Base-by-base conservation (phyloP, 2,329 filamentous ascomycete species). In the Clarireedia paspali region DNA sequence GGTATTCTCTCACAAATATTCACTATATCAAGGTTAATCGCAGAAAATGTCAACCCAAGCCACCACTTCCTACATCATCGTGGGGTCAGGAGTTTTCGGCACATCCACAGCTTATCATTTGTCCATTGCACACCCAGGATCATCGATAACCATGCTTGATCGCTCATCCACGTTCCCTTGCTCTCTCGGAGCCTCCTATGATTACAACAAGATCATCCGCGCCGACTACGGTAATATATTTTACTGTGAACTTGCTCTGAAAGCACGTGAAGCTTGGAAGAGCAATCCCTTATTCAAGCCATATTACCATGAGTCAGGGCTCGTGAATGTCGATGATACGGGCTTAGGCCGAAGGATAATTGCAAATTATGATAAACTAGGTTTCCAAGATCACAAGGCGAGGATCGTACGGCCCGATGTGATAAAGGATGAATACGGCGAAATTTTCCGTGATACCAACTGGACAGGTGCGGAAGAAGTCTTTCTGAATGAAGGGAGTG, bases 191-290 rank as follows among this genome's bases (percentile, higher is more conserved):
- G 80, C 80, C 2, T 82, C 80, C 0, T 80, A 81, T 64, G 80
- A 83, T 67, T 76, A 79, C 70, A 83, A 81, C 68, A 83, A 83
- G 60, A 77, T 83, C 47, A 73, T 83, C 9, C 77, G 80, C 57
- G 77, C 78, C 15, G 80, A 83, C 62, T 83, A 83, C 68, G 73
- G 75, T 48, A 75, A 77, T 59, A 68, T 74, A 1, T 71, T 81
- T 7, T 83, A 83, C 68, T 78, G 75, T 64, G 67, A 74, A 52
- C 70, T 47, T 75, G 74, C 0, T 69, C 78, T 57, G 73, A 57
- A 64, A 50, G 65, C 80, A 0, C 74, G 79, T 59, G 72, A 78
- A 51, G 65, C 74, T 1, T 83, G 79, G 75, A 72, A 71, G 38
- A 70, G 66, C 1, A 73, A 77, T 54, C 73, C 76, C 0, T 68